A percentile compares a stretch with the other conserved stretches of the same genome.
Evolutionary conservation across 1,284 basidiomycete genomes (phyloP).

Genomic region (Omphalotus olearius): DNA sequence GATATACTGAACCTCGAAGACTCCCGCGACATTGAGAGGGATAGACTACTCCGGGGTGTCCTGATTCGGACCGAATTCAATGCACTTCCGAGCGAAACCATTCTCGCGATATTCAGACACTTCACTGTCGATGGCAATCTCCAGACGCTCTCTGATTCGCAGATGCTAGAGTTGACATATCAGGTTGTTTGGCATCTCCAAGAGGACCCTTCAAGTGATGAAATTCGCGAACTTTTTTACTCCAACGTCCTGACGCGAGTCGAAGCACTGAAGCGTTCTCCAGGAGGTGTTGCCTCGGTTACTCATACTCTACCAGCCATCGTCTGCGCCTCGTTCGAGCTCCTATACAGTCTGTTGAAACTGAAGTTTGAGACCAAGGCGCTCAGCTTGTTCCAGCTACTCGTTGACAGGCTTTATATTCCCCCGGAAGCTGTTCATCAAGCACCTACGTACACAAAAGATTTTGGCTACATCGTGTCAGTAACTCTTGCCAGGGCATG

Average conservation of each 20-base stretch:
- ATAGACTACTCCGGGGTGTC: background rate
- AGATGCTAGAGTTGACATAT: background rate
- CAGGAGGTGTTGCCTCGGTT: slow-evolving; percentile 21
- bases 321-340: slow-evolving; percentile 26
- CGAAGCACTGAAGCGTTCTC: slow-evolving; percentile 15
- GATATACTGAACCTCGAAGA: background rate
- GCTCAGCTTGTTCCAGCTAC: slow-evolving; percentile 9
- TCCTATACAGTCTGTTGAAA: slow-evolving; percentile 29
- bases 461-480: slow-evolving; percentile 40
- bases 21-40: background rate
- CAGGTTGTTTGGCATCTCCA: background rate
- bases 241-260: slow-evolving; percentile 2
- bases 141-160: slow-evolving; percentile 1
- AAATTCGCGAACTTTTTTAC: background rate
- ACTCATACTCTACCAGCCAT: slow-evolving; percentile 26
- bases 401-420: slow-evolving; percentile 19
- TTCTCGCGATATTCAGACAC: background rate
- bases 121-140: background rate
- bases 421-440: slow-evolving; percentile 37
- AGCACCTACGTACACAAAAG: slow-evolving; percentile 27
- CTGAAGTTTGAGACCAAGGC: slow-evolving; percentile 28
- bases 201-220: background rate
- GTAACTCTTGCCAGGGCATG: slow-evolving; percentile 43
- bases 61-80: background rate
- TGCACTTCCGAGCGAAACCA: background rate